Base-by-base conservation (phyloP, 768 basidiomycete genomes). In the Rhodotorula diobovata region DNA sequence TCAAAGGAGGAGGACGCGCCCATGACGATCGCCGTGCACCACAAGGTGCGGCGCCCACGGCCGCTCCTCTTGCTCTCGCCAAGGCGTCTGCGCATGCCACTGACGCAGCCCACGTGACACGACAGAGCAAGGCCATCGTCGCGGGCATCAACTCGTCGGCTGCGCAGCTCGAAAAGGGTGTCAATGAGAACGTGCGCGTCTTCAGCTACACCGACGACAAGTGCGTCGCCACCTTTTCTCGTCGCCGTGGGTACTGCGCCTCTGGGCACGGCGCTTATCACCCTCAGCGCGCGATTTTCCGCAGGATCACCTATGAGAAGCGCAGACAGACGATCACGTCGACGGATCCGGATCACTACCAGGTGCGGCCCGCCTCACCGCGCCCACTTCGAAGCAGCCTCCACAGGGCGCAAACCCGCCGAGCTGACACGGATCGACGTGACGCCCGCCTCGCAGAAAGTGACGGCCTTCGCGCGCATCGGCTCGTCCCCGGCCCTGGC, bases 1-100 rank as follows among this genome's bases (percentile, higher is more conserved):
- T 88, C 86, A 65, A 85, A 80, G 41, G 89, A 87, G 46, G 94
- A 94, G 79, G 96, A 98, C 81, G 90, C 90, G 10, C 94, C 96
- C n/a, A 97, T 93, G 91, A 95, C 93, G 79, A 88, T 97, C 84
- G 88, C 89, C 28, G 85, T 86, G 21, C 81, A 89, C 78, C 80
- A 5, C 23, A 10, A 41, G 41, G 57, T 43, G n/a, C 37, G 11
- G 14, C 21, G 37, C 83, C 16, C 48, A 53, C 86, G 84, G 81
- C 79, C 60, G 82, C 55, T 23, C 25, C 39, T 7, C 21, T 23
- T 58, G 51, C 14, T 34, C 15, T 57, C 41, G 14, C 4, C 23
- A n/a, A n/a, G n/a, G n/a, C n/a, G n/a, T n/a, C n/a, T n/a, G 28
- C 20, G 21, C 34, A 39, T 37, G 37, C 46, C 39, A 25, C 28